These are phyloP conservation scores for Boletus pseudo-olivaceus DNA, from an alignment of 768 basidiomycete genomes.

Conservation along the genomic window DNA sequence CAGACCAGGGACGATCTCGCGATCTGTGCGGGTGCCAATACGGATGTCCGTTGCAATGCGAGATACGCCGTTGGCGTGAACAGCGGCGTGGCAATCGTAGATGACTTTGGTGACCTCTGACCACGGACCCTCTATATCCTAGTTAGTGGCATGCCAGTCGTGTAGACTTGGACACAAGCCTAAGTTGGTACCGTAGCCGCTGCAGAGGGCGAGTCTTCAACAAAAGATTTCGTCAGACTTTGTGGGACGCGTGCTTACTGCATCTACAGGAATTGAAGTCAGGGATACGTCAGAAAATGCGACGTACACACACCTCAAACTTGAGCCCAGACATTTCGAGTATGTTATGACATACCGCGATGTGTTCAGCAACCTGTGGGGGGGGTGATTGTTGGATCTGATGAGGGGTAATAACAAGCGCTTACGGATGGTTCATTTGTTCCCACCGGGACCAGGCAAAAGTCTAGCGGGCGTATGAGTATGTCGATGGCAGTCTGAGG, in stretches of 20 bases:
- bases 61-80: conserved; percentile 71
- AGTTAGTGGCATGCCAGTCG: not conserved
- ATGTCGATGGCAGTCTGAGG: not conserved
- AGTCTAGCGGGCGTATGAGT: conserved; percentile 47
- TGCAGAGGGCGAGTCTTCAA: conserved; percentile 27
- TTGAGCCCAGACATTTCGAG: conserved; percentile 80
- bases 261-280: conserved; percentile 25
- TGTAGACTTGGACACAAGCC: conserved; percentile 38
- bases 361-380: conserved; percentile 65
- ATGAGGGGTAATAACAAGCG: conserved; percentile 1
- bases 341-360: conserved; percentile 79
- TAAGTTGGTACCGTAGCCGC: conserved; percentile 90
- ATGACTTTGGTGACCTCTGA: conserved; percentile 79
- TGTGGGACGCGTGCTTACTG: conserved; percentile 30
- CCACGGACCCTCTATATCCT: conserved; percentile 73
- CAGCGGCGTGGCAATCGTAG: conserved; percentile 85
- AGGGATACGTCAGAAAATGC: not conserved
- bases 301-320: conserved; percentile 58
- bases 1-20: conserved; percentile 54
- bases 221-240: conserved; percentile 32
- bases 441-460: conserved; percentile 86
- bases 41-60: conserved; percentile 90
- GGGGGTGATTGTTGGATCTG: not conserved
- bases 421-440: conserved; percentile 68
- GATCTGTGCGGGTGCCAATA: conserved; percentile 85